phyloP scores from a whole-genome alignment of 495 filamentous ascomycete genomes.

The Poronia punctata region DNA sequence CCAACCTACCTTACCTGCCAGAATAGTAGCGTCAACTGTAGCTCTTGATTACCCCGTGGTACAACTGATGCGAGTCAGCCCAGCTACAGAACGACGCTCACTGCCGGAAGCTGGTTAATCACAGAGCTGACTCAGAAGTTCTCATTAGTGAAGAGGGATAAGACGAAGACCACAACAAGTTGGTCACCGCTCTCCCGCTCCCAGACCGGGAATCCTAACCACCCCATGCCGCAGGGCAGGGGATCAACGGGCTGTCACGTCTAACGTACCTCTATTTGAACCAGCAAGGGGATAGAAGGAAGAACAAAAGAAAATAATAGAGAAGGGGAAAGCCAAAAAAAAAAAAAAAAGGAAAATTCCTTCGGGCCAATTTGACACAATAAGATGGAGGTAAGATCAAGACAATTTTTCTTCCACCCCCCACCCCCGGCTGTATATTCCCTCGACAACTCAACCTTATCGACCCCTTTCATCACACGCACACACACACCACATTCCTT shows the following conservation, averaged over 20 bases:
- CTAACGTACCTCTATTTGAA: conserved; percentile 4
- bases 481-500: neutral
- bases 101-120: conserved; percentile 15
- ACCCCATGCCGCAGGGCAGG: conserved; percentile 8
- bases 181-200: conserved; percentile 13
- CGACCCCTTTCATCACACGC: too few relatives aligned
- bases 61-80: conserved; percentile 22
- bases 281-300: too few relatives aligned
- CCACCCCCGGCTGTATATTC: too few relatives aligned
- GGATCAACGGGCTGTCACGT: conserved; percentile 6
- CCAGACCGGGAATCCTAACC: conserved; percentile 9
- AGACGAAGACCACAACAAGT: conserved; percentile 15
- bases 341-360: too few relatives aligned
- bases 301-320: too few relatives aligned
- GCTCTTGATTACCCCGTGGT: conserved; percentile 14
- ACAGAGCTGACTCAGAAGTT: conserved; percentile 27
- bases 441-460: conserved; percentile 1
- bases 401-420: conserved; percentile 1
- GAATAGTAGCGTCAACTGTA: conserved; percentile 7
- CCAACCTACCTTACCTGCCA: too few relatives aligned
- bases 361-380: conserved; percentile 4
- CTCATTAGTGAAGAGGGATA: too few relatives aligned
- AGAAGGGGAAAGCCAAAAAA: too few relatives aligned
- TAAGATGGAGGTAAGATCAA: conserved; percentile 14
- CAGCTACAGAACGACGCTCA: conserved; percentile 12